These are phyloP conservation scores for Cyclocybe cylindracea DNA, from an alignment of 768 basidiomycete species.

Conservation along the genomic window DNA sequence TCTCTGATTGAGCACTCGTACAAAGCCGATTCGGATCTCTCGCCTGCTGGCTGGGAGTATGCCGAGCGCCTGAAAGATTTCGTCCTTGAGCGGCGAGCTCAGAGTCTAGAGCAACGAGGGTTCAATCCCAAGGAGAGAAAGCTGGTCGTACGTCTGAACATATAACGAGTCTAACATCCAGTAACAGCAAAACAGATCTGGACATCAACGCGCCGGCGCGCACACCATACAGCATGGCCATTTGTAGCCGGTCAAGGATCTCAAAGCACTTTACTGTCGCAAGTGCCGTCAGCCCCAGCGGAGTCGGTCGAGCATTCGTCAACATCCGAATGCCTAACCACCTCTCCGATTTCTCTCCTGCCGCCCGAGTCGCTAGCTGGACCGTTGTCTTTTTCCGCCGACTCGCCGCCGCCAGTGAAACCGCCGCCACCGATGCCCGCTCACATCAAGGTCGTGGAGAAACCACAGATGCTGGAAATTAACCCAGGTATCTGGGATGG, in stretches of 20 bases:
- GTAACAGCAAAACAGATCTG: constrained; percentile 65
- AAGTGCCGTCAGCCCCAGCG: constrained; percentile 13
- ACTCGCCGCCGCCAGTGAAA: constrained; percentile 6
- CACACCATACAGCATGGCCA: constrained; percentile 96
- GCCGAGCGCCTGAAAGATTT: constrained; percentile 88
- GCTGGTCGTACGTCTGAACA: constrained; percentile 55
- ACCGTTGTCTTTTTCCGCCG: not conserved
- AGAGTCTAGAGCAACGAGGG: constrained; percentile 72
- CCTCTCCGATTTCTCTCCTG: constrained; percentile 11
- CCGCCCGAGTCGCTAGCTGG: constrained; percentile 6
- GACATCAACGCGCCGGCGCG: constrained; percentile 92
- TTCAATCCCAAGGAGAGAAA: constrained; percentile 59
- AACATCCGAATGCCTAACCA: constrained; percentile 8
- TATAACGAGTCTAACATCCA: not conserved
- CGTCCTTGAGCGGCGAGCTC: constrained; percentile 79
- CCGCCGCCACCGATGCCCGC: constrained; percentile 21
- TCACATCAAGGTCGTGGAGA: constrained; percentile 87
- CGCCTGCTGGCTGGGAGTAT: constrained; percentile 95
- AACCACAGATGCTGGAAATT: constrained; percentile 96
- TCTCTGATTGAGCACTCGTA: constrained; percentile 98
- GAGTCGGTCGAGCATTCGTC: constrained; percentile 7
- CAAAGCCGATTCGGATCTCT: constrained; percentile 97
- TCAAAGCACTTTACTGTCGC: constrained; percentile 16
- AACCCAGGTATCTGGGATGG: constrained; percentile 99
- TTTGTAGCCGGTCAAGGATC: constrained; percentile 50